These are phyloP conservation scores for Scopulariopsis brevicaulis DNA, from an alignment of 2,329 filamentous ascomycete species.

Conservation along the genomic window DNA sequence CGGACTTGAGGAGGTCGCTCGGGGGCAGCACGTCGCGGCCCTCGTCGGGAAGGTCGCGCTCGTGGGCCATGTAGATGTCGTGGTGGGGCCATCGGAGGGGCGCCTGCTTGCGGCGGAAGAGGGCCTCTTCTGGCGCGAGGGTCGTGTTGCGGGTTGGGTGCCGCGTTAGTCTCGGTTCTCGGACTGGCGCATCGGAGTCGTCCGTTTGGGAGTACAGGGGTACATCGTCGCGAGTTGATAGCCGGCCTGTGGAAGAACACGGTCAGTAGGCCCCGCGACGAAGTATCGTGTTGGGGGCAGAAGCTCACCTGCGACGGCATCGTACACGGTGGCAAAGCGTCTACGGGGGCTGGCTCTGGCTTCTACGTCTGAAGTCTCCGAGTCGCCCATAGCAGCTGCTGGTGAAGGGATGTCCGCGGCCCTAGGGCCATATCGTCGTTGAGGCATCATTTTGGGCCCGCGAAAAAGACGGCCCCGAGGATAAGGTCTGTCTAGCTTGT, in stretches of 20 bases:
- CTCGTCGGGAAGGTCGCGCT: conserved; percentile 35
- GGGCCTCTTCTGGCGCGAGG: conserved; percentile 57
- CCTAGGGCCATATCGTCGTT: background rate
- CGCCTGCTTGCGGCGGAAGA: conserved; percentile 54
- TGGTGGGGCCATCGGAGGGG: conserved; percentile 58
- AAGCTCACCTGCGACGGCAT: conserved; percentile 46
- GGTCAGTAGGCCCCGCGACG: background rate
- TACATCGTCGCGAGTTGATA: conserved; percentile 1
- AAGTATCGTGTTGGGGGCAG: background rate
- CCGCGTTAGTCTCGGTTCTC: background rate
- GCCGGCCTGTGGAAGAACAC: conserved; percentile 2
- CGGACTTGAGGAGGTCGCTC: conserved; percentile 55
- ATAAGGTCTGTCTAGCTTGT: background rate
- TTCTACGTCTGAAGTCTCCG: background rate
- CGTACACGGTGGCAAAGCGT: conserved; percentile 49
- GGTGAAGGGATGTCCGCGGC: background rate
- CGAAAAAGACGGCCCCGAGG: background rate
- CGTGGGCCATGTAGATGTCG: conserved; percentile 59
- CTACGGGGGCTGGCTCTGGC: conserved; percentile 6
- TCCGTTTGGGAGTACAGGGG: background rate
- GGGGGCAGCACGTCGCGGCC: conserved; percentile 45
- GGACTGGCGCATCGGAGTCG: background rate
- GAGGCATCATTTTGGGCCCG: background rate
- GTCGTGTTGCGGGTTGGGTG: conserved; percentile 1
- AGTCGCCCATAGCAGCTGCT: background rate